Evolutionary conservation across 2,329 filamentous ascomycete species (phyloP), one percentile per base, ranked within the genome.

Genomic region (Exophiala xenobiotica): DNA sequence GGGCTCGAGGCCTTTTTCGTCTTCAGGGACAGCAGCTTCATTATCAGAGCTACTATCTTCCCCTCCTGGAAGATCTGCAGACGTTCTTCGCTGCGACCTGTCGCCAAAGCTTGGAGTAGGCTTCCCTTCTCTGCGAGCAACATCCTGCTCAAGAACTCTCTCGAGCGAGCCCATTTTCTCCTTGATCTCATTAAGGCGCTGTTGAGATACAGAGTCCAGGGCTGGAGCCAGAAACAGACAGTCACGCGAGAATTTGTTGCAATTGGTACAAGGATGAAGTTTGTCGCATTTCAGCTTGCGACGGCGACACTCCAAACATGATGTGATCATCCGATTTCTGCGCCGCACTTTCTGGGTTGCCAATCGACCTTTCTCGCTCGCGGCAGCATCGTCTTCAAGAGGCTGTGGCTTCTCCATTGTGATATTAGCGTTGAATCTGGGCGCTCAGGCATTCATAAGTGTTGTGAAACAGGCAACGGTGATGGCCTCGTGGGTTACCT

Each of bases 241-340:
- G 16, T 80, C 77, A 19, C 78, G 73, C 18, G 67, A 71, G 24
- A 77, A 76, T 60, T 78, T 79, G 56, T 70, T 54, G 51, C 70
- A 73, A 67, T 88, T 88, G 57, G 76, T 76, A 65, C 87, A 92
- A 54, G 88, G 86, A 44, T 86, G 78, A 16, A 75, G 69, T 65
- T 88, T 89, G 71, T 88, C 85, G 70, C 88, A 92, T 67, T 87
- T 88, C 49, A 90, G 74, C 69, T 92, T 92, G 33, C 88, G 79
- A 18, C 86, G 80, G 31, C 88, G 79, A 65, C 86, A 89, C 67
- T 86, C 82, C 26, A 86, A 76, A 65, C 84, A 88, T 22, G 82
- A 85, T 55, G 80, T 79, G 67, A 88, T 85, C 74, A 86, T 79
- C 63, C 81, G 76, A 72, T 86, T 80, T 57, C 83, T 75, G 38